Evolutionary conservation across 2,329 filamentous ascomycete genomes (phyloP), one percentile per base, ranked within the genome.

Genomic region (Aspergillus fijiensis): DNA sequence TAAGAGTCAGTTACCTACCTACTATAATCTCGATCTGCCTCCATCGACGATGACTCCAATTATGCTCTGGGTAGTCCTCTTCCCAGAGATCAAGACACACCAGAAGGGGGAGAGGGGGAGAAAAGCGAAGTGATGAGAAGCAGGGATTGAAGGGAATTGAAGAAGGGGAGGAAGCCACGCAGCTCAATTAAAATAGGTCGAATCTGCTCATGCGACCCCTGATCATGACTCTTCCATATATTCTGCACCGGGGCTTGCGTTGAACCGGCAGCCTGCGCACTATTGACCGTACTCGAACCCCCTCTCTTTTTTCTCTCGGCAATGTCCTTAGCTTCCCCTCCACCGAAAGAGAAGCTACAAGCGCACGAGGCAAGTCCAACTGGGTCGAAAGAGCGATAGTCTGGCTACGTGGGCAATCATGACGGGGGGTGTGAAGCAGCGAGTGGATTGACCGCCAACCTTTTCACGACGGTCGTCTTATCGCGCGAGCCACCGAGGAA

Each of bases 381-480:
- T 66, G 63, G 64, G 62, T 65, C 56, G 59, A 48, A 45, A 45
- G 39, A 45, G 39, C 39, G 55, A 58, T 65, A 63, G 61, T 61
- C 57, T 65, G 71, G 57, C 72, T 72, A 75, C 73, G 73, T 75
- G 73, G 69, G 70, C 72, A 67, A 62, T 53, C 53, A 63, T 72
- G 69, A 74, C 68, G 70, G 70, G 70, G 62, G 62, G 14, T 19
- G 39, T 19, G n/a, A 45, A 45, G 16, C 12, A 45, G 39, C 14
- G 55, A 33, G 51, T 42, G 33, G 49, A 59, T 63, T 64, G 64
- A 63, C 64, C 63, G 60, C 63, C 60, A 63, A 56, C 58, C 51
- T 59, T 57, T 57, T 23, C 42, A 23, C 58, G 52, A 59, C 59
- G 64, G 29, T 55, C 42, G 53, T 55, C 53, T 55, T 55, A 55